These are phyloP conservation scores for Naganishia friedmannii DNA, from an alignment of 768 basidiomycete genomes.

Conservation along the genomic window DNA sequence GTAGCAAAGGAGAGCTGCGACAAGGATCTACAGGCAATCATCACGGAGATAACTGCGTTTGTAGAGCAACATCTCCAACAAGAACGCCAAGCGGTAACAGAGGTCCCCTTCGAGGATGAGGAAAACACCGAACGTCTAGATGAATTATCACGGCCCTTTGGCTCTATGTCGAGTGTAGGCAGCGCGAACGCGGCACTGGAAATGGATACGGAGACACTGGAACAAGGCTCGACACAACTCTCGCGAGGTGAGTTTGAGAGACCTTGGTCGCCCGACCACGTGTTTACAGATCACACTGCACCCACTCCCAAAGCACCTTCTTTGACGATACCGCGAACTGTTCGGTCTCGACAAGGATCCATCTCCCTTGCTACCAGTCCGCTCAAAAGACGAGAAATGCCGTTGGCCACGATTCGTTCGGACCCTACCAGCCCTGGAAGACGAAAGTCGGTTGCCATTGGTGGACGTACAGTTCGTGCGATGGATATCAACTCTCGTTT, in stretches of 20 bases:
- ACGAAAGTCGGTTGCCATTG: conserved; percentile 3
- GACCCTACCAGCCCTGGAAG: conserved; percentile 23
- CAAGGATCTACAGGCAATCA: conserved; percentile 89
- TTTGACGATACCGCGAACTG: conserved; percentile 37
- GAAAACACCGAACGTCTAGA: not conserved
- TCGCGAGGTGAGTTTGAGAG: conserved; percentile 16
- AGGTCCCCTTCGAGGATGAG: conserved; percentile 37
- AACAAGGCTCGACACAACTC: not conserved
- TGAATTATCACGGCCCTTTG: not conserved
- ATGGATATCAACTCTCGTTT: conserved; percentile 24
- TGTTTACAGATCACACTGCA: conserved; percentile 5
- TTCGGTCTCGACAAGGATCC: conserved; percentile 41
- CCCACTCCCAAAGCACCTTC: conserved; percentile 32
- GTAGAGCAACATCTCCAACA: conserved; percentile 87
- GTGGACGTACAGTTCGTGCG: conserved; percentile 6
- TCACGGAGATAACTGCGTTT: conserved; percentile 87
- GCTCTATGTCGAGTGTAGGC: conserved; percentile 1
- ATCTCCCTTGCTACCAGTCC: conserved; percentile 46
- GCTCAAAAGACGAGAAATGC: conserved; percentile 30
- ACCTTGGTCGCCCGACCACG: not conserved
- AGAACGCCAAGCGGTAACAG: conserved; percentile 59
- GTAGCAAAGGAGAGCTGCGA: conserved; percentile 95
- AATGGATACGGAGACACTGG: not conserved
- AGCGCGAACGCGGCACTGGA: not conserved
- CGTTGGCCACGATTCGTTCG: conserved; percentile 2